These are phyloP conservation scores for Mycena leptocephala DNA, from an alignment of 768 basidiomycete genomes.

Conservation along the genomic window DNA sequence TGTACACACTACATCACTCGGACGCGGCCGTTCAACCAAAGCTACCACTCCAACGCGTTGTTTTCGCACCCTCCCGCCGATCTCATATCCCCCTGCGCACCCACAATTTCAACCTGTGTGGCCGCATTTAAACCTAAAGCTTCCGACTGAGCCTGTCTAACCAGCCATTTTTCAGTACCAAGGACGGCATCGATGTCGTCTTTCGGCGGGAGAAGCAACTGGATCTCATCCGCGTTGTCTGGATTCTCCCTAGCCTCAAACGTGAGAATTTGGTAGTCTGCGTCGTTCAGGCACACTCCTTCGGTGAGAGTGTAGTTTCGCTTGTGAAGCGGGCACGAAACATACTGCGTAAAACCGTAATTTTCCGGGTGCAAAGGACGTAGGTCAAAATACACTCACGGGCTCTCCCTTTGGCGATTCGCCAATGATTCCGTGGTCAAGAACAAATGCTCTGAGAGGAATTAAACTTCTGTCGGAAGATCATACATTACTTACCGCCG, in stretches of 20 bases:
- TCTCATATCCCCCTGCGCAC: slow-evolving; percentile 26
- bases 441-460: slow-evolving; percentile 67
- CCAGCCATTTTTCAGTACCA: slow-evolving; percentile 77
- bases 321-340: slow-evolving; percentile 76
- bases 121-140: slow-evolving; percentile 48
- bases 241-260: slow-evolving; percentile 71
- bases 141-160: slow-evolving; percentile 66
- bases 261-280: slow-evolving; percentile 71
- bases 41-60: slow-evolving; percentile 39
- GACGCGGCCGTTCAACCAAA: too few species aligned
- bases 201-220: slow-evolving; percentile 71
- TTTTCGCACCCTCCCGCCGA: slow-evolving; percentile 20
- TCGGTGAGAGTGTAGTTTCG: slow-evolving; percentile 72
- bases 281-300: slow-evolving; percentile 74
- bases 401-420: slow-evolving; percentile 72
- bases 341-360: slow-evolving; percentile 42
- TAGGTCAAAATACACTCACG: slow-evolving; percentile 54
- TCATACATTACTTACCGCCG: slow-evolving; percentile 34
- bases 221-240: slow-evolving; percentile 48
- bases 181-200: slow-evolving; percentile 73
- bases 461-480: slow-evolving; percentile 18
- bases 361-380: neutral
- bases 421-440: slow-evolving; percentile 80
- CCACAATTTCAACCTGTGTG: slow-evolving; percentile 51
- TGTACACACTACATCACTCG: too few species aligned